Evolutionary conservation across 352 stramenopile genomes (phyloP).

Genomic region (Globisporangium paroecandrum): DNA sequence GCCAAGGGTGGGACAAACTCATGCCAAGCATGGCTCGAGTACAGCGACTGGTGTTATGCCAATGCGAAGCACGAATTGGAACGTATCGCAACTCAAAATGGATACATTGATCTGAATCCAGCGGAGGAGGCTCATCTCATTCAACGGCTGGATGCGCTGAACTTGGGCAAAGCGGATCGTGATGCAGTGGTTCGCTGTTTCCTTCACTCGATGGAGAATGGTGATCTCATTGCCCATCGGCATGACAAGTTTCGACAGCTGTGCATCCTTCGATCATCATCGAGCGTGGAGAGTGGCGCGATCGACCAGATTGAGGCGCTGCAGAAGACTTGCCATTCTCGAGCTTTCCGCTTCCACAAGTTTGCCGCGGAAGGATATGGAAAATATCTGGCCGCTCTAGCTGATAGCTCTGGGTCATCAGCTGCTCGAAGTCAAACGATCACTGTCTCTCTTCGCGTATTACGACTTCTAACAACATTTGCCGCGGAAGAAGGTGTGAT

Average conservation of each 20-base stretch:
- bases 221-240: conserved; percentile 32
- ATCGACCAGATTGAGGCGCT: conserved; percentile 33
- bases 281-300: conserved; percentile 9
- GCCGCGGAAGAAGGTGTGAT: conserved; percentile 45
- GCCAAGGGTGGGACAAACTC: conserved; percentile 34
- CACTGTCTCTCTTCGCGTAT: conserved; percentile 55
- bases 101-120: conserved; percentile 44
- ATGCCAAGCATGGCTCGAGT: conserved; percentile 50
- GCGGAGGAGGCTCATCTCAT: conserved; percentile 40
- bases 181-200: conserved; percentile 40
- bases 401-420: background rate
- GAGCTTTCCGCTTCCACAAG: conserved; percentile 33
- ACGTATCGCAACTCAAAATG: conserved; percentile 39
- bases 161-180: conserved; percentile 25
- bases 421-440: conserved; percentile 26
- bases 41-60: conserved; percentile 73
- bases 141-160: conserved; percentile 40
- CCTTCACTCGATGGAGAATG: conserved; percentile 53
- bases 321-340: conserved; percentile 31
- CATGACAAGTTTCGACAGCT: conserved; percentile 34
- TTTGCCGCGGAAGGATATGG: conserved; percentile 44
- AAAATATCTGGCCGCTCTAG: conserved; percentile 11
- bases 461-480: conserved; percentile 63
- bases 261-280: conserved; percentile 21
- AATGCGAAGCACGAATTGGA: conserved; percentile 42